Conservation (phyloP, 2,329 filamentous ascomycete species). For the Trichoderma brevicompactum region DNA sequence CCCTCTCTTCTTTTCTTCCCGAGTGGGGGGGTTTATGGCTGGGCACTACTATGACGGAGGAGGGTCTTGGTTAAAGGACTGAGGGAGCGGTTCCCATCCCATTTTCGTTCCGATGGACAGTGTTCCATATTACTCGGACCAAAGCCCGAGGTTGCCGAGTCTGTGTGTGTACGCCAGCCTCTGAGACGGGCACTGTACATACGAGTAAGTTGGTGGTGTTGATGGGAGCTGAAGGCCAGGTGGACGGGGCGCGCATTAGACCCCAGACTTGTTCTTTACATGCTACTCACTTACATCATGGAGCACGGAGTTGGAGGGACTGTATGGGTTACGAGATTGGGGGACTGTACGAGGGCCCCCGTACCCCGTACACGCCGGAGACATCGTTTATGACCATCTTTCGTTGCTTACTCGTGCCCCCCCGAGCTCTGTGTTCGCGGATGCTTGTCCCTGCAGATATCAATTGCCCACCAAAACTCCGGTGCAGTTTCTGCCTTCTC, state of each 20-base stretch:
- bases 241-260: neutral
- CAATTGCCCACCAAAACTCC: neutral
- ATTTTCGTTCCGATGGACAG: neutral
- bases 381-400: too few relatives aligned
- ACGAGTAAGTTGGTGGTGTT: neutral
- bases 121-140: neutral
- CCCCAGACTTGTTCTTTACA: neutral
- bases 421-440: neutral
- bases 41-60: neutral
- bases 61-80: neutral
- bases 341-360: neutral
- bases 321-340: neutral
- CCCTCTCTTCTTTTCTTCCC: neutral
- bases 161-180: neutral
- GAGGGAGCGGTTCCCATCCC: conserved; percentile 6
- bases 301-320: too few relatives aligned
- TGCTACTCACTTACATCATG: too few relatives aligned
- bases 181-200: neutral
- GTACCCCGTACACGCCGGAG: too few relatives aligned
- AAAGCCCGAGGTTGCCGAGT: conserved; percentile 14
- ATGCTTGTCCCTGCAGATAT: neutral
- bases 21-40: conserved; percentile 5
- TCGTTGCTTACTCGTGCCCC: neutral
- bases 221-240: conserved; percentile 1
- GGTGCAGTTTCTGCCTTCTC: neutral